These are phyloP conservation scores for Xylariaceae sp. DNA, from an alignment of 2,329 filamentous ascomycete species.

Conservation along the genomic window DNA sequence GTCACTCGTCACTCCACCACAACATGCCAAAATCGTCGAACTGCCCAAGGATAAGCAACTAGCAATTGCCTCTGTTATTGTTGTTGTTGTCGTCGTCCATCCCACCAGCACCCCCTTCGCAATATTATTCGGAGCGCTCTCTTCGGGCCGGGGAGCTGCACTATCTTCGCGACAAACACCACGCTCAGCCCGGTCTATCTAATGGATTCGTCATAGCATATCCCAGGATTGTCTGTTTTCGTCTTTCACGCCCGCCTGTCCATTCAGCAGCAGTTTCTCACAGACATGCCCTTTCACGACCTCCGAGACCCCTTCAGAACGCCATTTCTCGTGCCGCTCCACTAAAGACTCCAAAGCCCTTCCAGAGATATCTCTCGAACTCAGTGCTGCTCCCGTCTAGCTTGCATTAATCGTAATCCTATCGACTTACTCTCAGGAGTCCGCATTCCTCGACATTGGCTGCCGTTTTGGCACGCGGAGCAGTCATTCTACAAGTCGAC, in stretches of 20 bases:
- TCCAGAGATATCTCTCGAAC: constrained; percentile 2
- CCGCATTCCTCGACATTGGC: neutral
- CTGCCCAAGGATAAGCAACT: constrained; percentile 21
- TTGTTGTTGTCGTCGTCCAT: constrained; percentile 19
- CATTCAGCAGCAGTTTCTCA: constrained; percentile 11
- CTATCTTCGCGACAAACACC: constrained; percentile 18
- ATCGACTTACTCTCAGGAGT: constrained; percentile 1
- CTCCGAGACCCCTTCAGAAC: constrained; percentile 7
- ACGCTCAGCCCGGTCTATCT: constrained; percentile 13
- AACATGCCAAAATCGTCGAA: constrained; percentile 39
- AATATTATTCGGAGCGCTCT: constrained; percentile 23
- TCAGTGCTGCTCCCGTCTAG: constrained; percentile 7
- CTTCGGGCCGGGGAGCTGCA: constrained; percentile 24
- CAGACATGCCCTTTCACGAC: constrained; percentile 17
- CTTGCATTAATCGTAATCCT: constrained; percentile 17
- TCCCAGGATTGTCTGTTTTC: constrained; percentile 10
- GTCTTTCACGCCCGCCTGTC: constrained; percentile 8
- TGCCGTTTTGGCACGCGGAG: constrained; percentile 1
- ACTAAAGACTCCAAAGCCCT: neutral
- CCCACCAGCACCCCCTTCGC: constrained; percentile 21
- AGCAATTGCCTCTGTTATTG: constrained; percentile 21
- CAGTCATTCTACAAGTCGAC: neutral
- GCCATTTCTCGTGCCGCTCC: constrained; percentile 4
- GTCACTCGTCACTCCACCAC: constrained; percentile 37
- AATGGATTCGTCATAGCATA: constrained; percentile 18